Evolutionary conservation across 1,284 basidiomycete genomes (phyloP).

Genomic region (Trichosporon sp.): DNA sequence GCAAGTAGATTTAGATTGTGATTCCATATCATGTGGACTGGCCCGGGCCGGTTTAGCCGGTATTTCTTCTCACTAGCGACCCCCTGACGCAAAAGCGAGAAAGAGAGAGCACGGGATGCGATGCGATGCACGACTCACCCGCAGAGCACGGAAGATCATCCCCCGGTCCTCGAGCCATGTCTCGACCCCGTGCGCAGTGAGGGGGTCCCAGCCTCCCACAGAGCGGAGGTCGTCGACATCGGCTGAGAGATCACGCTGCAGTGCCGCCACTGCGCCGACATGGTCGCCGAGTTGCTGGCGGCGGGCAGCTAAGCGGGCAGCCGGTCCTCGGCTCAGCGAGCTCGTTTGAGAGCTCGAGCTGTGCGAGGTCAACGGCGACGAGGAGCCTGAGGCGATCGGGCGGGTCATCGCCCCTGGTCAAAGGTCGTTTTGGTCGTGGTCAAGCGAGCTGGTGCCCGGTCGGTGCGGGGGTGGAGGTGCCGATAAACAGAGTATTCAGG

Average conservation of each 20-base stretch:
- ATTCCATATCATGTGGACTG: background rate
- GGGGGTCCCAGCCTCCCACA: conserved; percentile 50
- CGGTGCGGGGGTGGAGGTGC: background rate
- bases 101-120: background rate
- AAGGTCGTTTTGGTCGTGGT: background rate
- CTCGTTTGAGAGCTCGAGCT: background rate
- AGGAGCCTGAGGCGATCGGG: conserved; percentile 9
- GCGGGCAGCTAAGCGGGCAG: conserved; percentile 14
- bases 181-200: conserved; percentile 39
- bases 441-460: background rate
- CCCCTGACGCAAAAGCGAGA: background rate
- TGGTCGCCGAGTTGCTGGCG: conserved; percentile 44
- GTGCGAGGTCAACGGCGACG: conserved; percentile 11
- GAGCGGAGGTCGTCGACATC: conserved; percentile 45
- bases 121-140: conserved; percentile 38
- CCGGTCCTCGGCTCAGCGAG: background rate
- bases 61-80: background rate
- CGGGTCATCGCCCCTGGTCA: conserved; percentile 2
- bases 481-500: conserved; percentile 11
- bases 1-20: background rate
- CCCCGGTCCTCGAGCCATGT: conserved; percentile 50
- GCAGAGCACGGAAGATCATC: conserved; percentile 48
- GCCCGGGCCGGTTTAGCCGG: conserved; percentile 14
- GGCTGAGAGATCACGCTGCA: conserved; percentile 43
- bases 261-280: conserved; percentile 34